phyloP scores from a whole-genome alignment of 148 eudicot genomes.

The Rhododendron ovatum region DNA sequence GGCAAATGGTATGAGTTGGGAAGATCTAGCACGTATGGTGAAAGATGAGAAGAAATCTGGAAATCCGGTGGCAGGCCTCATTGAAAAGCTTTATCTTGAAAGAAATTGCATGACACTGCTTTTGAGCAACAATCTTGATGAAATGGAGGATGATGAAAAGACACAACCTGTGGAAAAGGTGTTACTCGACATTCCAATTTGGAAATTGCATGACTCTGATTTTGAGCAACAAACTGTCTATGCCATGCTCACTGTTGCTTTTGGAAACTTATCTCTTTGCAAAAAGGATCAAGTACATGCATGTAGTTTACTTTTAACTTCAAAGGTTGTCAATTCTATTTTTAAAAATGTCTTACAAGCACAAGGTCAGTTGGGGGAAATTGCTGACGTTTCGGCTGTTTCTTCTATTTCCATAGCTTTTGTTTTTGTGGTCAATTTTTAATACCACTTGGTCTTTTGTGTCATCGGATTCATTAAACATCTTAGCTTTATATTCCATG shows the following conservation, averaged over 20 bases:
- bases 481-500: background rate
- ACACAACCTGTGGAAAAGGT: constrained; percentile 97
- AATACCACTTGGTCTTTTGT: too few species aligned
- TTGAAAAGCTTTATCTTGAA: constrained; percentile 87
- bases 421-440: background rate
- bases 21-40: constrained; percentile 94
- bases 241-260: background rate
- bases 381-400: background rate
- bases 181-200: constrained; percentile 6
- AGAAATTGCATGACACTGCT: constrained; percentile 80
- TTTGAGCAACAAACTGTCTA: background rate
- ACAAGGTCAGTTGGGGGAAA: background rate
- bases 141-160: constrained; percentile 98
- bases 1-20: constrained; percentile 99
- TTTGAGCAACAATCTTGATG: constrained; percentile 95
- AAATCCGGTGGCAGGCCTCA: constrained; percentile 95
- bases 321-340: background rate
- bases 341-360: background rate
- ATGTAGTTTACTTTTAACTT: background rate
- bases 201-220: background rate
- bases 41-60: constrained; percentile 97
- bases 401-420: background rate
- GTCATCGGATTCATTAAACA: background rate
- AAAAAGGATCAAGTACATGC: background rate
- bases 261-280: background rate